Conservation (phyloP, 139 green algal species). For the Chlorella sp. region DNA sequence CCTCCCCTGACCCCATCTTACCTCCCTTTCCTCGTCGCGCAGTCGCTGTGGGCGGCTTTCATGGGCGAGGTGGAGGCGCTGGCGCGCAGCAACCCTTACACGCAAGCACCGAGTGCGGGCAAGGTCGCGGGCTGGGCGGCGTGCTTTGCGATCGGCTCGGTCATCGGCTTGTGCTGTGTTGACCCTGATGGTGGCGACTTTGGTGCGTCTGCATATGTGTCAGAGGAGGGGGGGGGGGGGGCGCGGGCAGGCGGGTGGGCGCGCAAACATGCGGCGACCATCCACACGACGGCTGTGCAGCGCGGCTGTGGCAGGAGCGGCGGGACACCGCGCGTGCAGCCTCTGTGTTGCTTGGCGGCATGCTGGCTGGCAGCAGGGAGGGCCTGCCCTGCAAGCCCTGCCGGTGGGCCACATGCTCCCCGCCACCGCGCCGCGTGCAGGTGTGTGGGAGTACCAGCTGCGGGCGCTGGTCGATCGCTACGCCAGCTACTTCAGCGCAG, state of each 20-base stretch:
- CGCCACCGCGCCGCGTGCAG: slow-evolving; percentile 5
- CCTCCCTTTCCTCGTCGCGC: background rate
- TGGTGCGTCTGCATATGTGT: no score
- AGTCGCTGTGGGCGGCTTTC: slow-evolving; percentile 22
- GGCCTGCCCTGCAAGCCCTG: background rate
- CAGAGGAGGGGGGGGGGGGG: no score
- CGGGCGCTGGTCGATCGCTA: slow-evolving; percentile 17
- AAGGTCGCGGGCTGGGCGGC: slow-evolving; percentile 24
- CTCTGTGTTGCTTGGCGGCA: background rate
- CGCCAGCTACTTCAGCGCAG: slow-evolving; percentile 25
- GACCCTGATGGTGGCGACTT: slow-evolving; percentile 2
- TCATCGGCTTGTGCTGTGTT: slow-evolving; percentile 36
- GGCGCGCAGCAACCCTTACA: slow-evolving; percentile 36
- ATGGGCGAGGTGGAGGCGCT: slow-evolving; percentile 28
- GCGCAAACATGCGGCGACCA: no score
- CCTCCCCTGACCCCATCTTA: background rate
- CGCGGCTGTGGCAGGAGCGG: no score
- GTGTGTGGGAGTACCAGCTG: slow-evolving; percentile 20
- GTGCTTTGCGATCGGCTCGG: slow-evolving; percentile 26
- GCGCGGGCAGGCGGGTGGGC: no score
- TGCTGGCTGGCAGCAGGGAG: background rate
- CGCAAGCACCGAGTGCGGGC: slow-evolving; percentile 1
- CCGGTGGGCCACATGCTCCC: background rate
- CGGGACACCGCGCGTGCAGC: no score
- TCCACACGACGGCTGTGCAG: no score